Conservation (phyloP, 768 basidiomycete genomes). For the Suillus weaverae region DNA sequence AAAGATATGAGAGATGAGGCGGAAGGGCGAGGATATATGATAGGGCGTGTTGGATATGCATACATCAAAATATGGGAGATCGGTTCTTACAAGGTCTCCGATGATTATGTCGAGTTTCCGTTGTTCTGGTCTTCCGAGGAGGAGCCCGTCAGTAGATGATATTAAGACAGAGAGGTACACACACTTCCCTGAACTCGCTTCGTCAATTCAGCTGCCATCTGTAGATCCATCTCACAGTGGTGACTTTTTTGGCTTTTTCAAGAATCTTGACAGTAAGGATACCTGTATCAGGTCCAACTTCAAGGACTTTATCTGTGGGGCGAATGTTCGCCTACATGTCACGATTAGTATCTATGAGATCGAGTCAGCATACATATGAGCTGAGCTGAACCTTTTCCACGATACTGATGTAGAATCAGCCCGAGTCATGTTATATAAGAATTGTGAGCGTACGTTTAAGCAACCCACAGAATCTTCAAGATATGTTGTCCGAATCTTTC, state of each 20-base stretch:
- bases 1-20: constrained; percentile 91
- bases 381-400: constrained; percentile 53
- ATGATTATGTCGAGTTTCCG: constrained; percentile 93
- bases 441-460: constrained; percentile 68
- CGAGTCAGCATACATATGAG: not conserved
- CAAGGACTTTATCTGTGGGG: constrained; percentile 93
- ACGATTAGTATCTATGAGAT: constrained; percentile 5
- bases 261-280: constrained; percentile 93
- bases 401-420: constrained; percentile 41
- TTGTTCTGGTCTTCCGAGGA: constrained; percentile 76
- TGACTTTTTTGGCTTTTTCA: constrained; percentile 89
- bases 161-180: constrained; percentile 34
- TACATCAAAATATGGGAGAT: constrained; percentile 96
- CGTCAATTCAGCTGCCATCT: constrained; percentile 97
- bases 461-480: constrained; percentile 88
- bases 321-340: constrained; percentile 78
- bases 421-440: constrained; percentile 20
- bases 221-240: constrained; percentile 95
- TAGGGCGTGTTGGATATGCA: constrained; percentile 99
- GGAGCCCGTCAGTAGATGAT: not conserved
- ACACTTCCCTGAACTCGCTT: constrained; percentile 98
- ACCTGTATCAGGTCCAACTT: constrained; percentile 97
- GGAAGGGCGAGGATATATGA: constrained; percentile 98
- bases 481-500: constrained; percentile 98
- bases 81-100: constrained; percentile 97